Conservation (phyloP, 768 basidiomycete genomes). For the Sporobolomyces pararoseus region DNA sequence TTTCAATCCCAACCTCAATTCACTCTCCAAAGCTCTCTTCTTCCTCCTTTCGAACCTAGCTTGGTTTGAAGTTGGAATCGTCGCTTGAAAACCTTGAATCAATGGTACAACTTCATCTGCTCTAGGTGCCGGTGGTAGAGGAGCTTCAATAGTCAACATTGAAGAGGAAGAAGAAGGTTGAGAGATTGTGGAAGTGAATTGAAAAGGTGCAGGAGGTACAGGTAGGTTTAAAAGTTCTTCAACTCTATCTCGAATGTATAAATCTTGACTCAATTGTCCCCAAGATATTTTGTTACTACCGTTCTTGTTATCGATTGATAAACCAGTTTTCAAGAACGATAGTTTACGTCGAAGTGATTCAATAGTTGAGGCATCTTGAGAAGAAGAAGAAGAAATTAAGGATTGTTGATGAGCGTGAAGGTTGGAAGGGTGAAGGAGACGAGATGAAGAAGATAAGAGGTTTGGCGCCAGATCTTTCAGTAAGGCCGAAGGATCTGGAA, state of each 20-base stretch:
- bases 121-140: conserved; percentile 2
- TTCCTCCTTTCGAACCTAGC: conserved; percentile 55
- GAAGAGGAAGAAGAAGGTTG: neutral
- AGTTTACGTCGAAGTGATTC: conserved; percentile 25
- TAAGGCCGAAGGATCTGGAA: conserved; percentile 28
- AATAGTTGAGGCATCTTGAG: neutral
- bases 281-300: conserved; percentile 12
- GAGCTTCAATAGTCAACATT: neutral
- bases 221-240: conserved; percentile 40
- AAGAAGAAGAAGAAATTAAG: neutral
- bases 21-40: conserved; percentile 16
- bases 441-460: conserved; percentile 10
- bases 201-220: conserved; percentile 37
- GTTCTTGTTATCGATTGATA: conserved; percentile 6
- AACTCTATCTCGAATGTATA: conserved; percentile 41
- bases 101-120: conserved; percentile 61
- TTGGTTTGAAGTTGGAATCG: conserved; percentile 81
- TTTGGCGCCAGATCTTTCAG: conserved; percentile 25
- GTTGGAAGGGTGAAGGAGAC: conserved; percentile 16
- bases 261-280: conserved; percentile 9
- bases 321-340: conserved; percentile 14
- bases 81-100: conserved; percentile 87
- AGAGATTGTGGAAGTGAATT: conserved; percentile 5
- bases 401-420: conserved; percentile 15
- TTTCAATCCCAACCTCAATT: conserved; percentile 24